Evolutionary conservation across 2,329 filamentous ascomycete species (phyloP), one percentile per base, ranked within the genome.

Genomic region (Gaeumannomyces tritici): DNA sequence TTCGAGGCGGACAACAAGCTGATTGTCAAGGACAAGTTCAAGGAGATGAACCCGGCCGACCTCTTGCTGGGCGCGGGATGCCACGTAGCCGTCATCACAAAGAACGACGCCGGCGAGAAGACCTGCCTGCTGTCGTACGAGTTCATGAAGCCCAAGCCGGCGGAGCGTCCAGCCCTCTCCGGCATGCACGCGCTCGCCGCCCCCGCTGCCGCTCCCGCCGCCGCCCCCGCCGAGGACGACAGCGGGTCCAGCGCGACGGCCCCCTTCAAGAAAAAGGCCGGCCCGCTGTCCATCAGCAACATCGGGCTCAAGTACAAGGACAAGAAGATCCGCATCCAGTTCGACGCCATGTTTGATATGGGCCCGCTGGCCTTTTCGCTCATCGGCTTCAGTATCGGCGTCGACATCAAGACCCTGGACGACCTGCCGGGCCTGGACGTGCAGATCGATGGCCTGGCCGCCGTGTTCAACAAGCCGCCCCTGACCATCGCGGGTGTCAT

Each of bases 401-500:
- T 73, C 2, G 60, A 66, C 24, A 64, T 74, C 51, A 65, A 54
- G 26, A 62, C 60, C 7, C 66, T 69, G 18, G 55, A 66, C 12
- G 54, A 62, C 18, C 26, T 57, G 11, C 62, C 64, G 12, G 21
- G n/a, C 2, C 24, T 69, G 42, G 62, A 27, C 33, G 62, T 69
- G 21, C 64, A 58, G 35, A 64, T 78, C 11, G 61, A 71, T 0
- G 77, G 76, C 0, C 62, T 78, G 0, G 65, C 71, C 0, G 71
- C 68, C 0, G 64, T 67, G 0, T 76, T 75, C 58, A 70, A 77
- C 0, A 64, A 69, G 61, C 69, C 71, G 2, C 77, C 76, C 1
- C 26, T 78, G 2, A 67, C 67, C 1, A 70, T 79, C 18, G 70
- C 71, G 0, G 77, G 77, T 1, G 59, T 73, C 5, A 70, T 77